Base-by-base conservation (phyloP, 352 stramenopile species). In the Plasmopara viticola region DNA sequence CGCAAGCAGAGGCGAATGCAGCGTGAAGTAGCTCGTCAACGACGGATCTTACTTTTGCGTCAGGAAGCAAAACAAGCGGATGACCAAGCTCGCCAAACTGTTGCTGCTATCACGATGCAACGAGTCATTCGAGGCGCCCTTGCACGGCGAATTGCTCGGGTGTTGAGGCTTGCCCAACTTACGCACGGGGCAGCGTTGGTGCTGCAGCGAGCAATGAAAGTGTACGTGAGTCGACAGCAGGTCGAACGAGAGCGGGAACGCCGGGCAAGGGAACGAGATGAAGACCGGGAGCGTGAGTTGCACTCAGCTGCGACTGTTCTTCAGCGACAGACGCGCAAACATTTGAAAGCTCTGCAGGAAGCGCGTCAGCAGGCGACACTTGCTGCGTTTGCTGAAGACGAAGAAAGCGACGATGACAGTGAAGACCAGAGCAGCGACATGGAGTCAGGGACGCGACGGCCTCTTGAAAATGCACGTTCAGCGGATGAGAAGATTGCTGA, bases 21-120 rank as follows among this genome's bases (percentile, higher is more conserved):
- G 9, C 70, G 69, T 28, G 75, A 86, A 45, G 42, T 48, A 2
- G 64, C 61, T 42, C 64, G 75, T 8, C 67, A 84, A 39, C 70
- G 61, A 30, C 67, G 62, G n/a, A 33, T 68, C 39, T 87, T 73
- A 71, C 64, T 75, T 34, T 56, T 72, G 29, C 61, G 70, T 6
- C 78, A 86, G 42, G 58, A 63, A 17, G 34, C 65, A 9, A 87
- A 85, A 50, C 60, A 60, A 38, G 49, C 52, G 8, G 72, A 85
- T 29, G 63, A 84, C 51, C 69, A 57, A 29, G 60, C 62, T 20
- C 51, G 41, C 4, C 73, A 89, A n/a, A 48, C 57, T 31, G 25
- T 44, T 9, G 75, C 74, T 9, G 78, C 74, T 2, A 38, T 61
- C 1, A 29, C 51, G 1, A 65, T 89, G 34, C 78, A 89, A 56